phyloP scores from a whole-genome alignment of 208 protist species.

The Leishmania gerbilli region DNA sequence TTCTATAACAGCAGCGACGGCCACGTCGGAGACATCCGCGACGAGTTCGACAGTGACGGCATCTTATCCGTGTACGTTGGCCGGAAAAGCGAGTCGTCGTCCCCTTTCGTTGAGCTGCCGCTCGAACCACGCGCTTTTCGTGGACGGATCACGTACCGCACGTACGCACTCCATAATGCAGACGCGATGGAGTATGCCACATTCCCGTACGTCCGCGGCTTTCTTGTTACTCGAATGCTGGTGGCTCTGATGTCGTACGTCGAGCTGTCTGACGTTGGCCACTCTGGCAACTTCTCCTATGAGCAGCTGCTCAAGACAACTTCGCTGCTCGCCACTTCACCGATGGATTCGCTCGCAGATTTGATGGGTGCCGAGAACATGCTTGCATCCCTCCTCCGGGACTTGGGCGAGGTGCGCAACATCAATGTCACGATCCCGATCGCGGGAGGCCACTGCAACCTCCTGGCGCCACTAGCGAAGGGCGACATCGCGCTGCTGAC shows the following conservation, averaged over 20 bases:
- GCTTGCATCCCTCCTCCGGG: slow-evolving; percentile 38
- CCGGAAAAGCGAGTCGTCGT: slow-evolving; percentile 82
- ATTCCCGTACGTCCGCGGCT: slow-evolving; percentile 74
- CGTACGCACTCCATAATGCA: slow-evolving; percentile 34
- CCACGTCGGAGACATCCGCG: slow-evolving; percentile 70
- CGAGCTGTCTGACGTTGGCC: slow-evolving; percentile 25
- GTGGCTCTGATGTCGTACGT: slow-evolving; percentile 84
- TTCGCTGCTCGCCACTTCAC: slow-evolving; percentile 49
- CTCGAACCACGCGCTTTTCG: slow-evolving; percentile 76
- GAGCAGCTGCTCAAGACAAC: slow-evolving; percentile 42
- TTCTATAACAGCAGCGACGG: slow-evolving; percentile 91
- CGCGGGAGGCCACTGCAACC: slow-evolving; percentile 3
- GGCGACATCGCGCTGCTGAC: slow-evolving; percentile 50
- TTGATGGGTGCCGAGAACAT: slow-evolving; percentile 49
- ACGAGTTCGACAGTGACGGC: slow-evolving; percentile 87
- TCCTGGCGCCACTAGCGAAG: slow-evolving; percentile 26
- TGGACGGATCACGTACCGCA: slow-evolving; percentile 83
- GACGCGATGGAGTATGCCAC: slow-evolving; percentile 48
- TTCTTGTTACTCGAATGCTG: slow-evolving; percentile 84
- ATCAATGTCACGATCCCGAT: slow-evolving; percentile 44
- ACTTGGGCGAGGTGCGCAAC: slow-evolving; percentile 35
- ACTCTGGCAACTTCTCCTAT: slow-evolving; percentile 41
- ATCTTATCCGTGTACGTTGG: slow-evolving; percentile 84
- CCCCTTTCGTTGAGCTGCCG: slow-evolving; percentile 76
- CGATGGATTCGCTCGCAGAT: slow-evolving; percentile 41